Conservation (phyloP, 805 yeast species). For the Tetrapisispora iriomotensis region DNA sequence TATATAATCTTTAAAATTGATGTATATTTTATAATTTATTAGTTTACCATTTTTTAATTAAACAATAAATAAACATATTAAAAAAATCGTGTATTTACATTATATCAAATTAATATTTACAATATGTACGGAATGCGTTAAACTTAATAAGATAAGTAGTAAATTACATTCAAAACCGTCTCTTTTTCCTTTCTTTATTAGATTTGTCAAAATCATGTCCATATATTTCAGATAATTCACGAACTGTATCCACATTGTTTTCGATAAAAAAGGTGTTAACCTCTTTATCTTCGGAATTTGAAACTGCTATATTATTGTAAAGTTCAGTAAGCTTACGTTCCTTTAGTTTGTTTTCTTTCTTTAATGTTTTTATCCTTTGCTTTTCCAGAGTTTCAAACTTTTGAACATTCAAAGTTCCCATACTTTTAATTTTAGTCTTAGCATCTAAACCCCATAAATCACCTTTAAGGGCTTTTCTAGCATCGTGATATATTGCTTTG, state of each 20-base stretch:
- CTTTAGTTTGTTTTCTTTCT: conserved; percentile 4
- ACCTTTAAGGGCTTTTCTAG: conserved; percentile 73
- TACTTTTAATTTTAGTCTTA: conserved; percentile 37
- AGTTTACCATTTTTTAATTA: conserved; percentile 2
- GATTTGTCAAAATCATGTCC: background rate
- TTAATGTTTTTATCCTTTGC: conserved; percentile 15
- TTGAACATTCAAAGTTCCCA: conserved; percentile 17
- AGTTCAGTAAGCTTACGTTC: background rate
- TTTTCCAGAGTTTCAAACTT: conserved; percentile 21
- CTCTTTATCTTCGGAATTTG: background rate
- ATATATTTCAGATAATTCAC: background rate
- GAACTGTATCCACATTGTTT: background rate
- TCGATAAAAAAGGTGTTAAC: background rate
- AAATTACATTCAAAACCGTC: background rate
- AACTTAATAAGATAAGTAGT: too few species aligned
- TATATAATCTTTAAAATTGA: conserved; percentile 2
- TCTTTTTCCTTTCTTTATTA: background rate
- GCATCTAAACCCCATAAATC: conserved; percentile 79
- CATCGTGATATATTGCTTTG: conserved; percentile 74
- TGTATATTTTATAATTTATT: conserved; percentile 4
- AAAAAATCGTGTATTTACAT: background rate
- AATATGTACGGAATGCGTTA: too few species aligned
- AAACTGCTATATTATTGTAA: background rate
- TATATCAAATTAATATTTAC: background rate
- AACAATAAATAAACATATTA: conserved; percentile 2